phyloP scores from a whole-genome alignment of 2,329 filamentous ascomycete species.

The Alternaria conjuncta region DNA sequence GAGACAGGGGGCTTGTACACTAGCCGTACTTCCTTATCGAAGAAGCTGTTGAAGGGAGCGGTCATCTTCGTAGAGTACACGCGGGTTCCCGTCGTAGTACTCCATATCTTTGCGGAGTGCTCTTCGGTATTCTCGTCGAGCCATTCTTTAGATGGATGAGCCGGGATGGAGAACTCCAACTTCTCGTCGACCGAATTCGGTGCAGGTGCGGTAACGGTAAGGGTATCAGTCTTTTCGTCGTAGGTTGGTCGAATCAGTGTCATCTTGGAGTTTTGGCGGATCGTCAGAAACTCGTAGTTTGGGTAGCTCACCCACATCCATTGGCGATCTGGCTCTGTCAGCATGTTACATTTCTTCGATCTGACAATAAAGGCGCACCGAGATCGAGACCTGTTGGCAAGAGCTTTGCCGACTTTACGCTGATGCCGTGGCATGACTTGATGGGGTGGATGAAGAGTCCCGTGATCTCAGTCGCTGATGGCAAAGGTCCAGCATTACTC shows the following conservation, averaged over 20 bases:
- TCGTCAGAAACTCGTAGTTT: conserved; percentile 65
- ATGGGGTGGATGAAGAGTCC: conserved; percentile 67
- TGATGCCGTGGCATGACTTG: conserved; percentile 70
- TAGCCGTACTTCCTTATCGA: conserved; percentile 62
- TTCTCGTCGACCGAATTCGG: conserved; percentile 43
- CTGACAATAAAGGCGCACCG: conserved; percentile 21
- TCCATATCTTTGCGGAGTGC: conserved; percentile 64
- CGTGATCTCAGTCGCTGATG: conserved; percentile 52
- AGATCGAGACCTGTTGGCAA: conserved; percentile 65
- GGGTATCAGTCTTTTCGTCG: conserved; percentile 51
- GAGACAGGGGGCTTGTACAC: conserved; percentile 65
- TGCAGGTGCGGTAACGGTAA: conserved; percentile 58
- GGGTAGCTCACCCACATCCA: conserved; percentile 70
- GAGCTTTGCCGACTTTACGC: conserved; percentile 59
- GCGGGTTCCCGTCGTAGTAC: conserved; percentile 63
- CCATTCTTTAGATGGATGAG: conserved; percentile 62
- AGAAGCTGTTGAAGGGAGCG: conserved; percentile 61
- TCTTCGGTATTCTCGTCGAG: conserved; percentile 60
- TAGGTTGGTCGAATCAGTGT: conserved; percentile 66
- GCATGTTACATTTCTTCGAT: not conserved
- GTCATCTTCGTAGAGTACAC: conserved; percentile 61
- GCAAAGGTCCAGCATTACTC: conserved; percentile 34
- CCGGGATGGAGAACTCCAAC: conserved; percentile 58
- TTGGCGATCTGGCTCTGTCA: conserved; percentile 58
- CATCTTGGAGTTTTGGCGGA: conserved; percentile 66